phyloP scores from a whole-genome alignment of 192 early-diverging fungal species.

The Gryganskiella cystojenkinii region DNA sequence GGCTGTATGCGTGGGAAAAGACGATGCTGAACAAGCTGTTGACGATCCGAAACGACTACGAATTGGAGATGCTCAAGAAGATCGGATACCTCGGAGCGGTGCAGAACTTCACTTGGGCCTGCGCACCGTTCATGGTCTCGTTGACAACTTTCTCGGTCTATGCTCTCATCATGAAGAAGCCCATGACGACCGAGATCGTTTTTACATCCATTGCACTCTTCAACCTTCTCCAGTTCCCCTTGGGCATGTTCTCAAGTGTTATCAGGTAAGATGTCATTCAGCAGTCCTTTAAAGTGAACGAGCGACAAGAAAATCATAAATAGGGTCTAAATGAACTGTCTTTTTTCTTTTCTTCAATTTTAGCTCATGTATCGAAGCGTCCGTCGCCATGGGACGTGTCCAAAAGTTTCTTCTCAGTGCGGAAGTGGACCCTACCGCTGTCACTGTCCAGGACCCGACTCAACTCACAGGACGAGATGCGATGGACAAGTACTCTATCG shows the following conservation, averaged over 20 bases:
- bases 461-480: constrained; percentile 8
- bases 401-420: constrained; percentile 78
- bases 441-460: constrained; percentile 21
- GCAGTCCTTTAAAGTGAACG: no score
- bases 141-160: constrained; percentile 88
- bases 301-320: no score
- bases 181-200: constrained; percentile 77
- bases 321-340: no score
- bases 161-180: constrained; percentile 64
- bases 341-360: neutral
- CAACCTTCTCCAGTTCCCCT: constrained; percentile 93
- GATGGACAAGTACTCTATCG: constrained; percentile 32
- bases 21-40: constrained; percentile 79
- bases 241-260: constrained; percentile 84
- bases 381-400: constrained; percentile 84
- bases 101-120: constrained; percentile 81
- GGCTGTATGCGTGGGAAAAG: constrained; percentile 94
- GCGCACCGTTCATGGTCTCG: constrained; percentile 90
- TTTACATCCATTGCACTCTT: constrained; percentile 93
- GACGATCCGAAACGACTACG: constrained; percentile 78
- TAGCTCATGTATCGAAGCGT: constrained; percentile 77
- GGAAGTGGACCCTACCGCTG: constrained; percentile 66
- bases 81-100: constrained; percentile 76
- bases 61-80: constrained; percentile 79
- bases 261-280: constrained; percentile 64